Evolutionary conservation across 306 rosid species (phyloP).

Genomic region (Astragalus glycyphyllos): DNA sequence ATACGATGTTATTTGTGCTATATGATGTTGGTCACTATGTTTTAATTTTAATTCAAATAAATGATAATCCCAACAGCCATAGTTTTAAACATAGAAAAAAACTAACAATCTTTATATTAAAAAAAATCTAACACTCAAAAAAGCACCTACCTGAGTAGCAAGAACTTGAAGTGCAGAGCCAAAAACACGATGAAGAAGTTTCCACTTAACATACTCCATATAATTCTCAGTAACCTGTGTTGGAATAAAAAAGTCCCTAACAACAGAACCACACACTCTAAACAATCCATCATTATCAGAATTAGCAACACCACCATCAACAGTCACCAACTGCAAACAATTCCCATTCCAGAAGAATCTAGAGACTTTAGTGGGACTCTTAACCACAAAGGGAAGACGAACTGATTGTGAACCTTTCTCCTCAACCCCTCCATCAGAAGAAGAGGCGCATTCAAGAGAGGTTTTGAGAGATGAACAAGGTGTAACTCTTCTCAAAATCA

Average conservation of each 20-base stretch:
- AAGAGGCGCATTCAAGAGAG: slow-evolving; percentile 51
- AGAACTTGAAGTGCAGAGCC: slow-evolving; percentile 93
- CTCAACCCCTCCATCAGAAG: slow-evolving; percentile 54
- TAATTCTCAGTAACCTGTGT: slow-evolving; percentile 64
- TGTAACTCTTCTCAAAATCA: slow-evolving; percentile 33
- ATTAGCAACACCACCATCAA: slow-evolving; percentile 51
- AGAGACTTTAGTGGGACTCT: slow-evolving; percentile 63
- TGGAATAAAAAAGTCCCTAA: slow-evolving; percentile 73
- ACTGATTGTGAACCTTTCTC: slow-evolving; percentile 44
- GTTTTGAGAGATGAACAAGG: slow-evolving; percentile 57
- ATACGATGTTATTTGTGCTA: too few relatives aligned
- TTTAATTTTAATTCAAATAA: slow-evolving; percentile 14
- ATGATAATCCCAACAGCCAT: background rate
- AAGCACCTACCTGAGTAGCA: slow-evolving; percentile 86
- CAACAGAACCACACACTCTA: slow-evolving; percentile 44
- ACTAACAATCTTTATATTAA: too few relatives aligned
- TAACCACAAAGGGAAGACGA: slow-evolving; percentile 71
- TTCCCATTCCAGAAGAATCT: slow-evolving; percentile 79
- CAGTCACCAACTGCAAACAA: slow-evolving; percentile 60
- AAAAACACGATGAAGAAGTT: slow-evolving; percentile 87
- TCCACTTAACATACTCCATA: slow-evolving; percentile 80
- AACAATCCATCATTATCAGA: slow-evolving; percentile 47
- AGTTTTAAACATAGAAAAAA: too few relatives aligned
- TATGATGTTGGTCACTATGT: too few relatives aligned
- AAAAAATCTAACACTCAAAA: background rate